Percentiles rank a stretch among this genome's conserved stretches.
phyloP scores from a whole-genome alignment of 345 rosid species.

The Citrus glauca region DNA sequence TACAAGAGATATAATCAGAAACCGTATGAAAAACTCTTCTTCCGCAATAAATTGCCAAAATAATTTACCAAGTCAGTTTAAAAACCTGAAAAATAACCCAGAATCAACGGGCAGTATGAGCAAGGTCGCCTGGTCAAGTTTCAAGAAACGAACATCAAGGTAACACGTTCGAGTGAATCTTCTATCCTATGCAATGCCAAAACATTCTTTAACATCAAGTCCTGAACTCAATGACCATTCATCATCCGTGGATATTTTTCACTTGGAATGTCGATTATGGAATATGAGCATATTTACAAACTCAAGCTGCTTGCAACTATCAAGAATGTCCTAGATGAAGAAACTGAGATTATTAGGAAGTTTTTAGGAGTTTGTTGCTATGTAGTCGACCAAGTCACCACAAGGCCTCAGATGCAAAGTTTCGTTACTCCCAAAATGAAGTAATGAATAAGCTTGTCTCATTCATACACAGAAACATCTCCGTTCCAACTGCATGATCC shows the following conservation, averaged over 20 bases:
- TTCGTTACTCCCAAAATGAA: not conserved
- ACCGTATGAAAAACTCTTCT: not conserved
- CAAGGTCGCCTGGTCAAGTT: not conserved
- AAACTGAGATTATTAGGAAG: not conserved
- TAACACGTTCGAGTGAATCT: not conserved
- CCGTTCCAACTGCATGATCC: constrained; percentile 86
- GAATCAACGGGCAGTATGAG: not conserved
- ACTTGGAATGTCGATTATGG: not conserved
- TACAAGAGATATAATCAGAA: too few relatives aligned
- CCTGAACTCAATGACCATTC: not conserved
- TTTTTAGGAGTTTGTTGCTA: not conserved
- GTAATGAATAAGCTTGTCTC: not conserved
- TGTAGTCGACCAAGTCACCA: not conserved
- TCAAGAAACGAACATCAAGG: not conserved
- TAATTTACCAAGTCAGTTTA: not conserved
- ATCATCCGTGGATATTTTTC: not conserved
- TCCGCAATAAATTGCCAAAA: too few relatives aligned
- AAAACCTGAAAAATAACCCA: not conserved
- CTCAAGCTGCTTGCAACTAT: too few relatives aligned
- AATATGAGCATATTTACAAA: not conserved
- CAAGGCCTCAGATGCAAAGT: not conserved
- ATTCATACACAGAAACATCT: constrained; percentile 46
- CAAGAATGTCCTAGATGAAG: not conserved
- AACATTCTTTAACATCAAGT: not conserved
- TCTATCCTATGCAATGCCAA: not conserved